A percentile compares a stretch with the other conserved stretches of the same genome.
Conservation (phyloP, 331 rosid species). For the Dryas integrifolia region DNA sequence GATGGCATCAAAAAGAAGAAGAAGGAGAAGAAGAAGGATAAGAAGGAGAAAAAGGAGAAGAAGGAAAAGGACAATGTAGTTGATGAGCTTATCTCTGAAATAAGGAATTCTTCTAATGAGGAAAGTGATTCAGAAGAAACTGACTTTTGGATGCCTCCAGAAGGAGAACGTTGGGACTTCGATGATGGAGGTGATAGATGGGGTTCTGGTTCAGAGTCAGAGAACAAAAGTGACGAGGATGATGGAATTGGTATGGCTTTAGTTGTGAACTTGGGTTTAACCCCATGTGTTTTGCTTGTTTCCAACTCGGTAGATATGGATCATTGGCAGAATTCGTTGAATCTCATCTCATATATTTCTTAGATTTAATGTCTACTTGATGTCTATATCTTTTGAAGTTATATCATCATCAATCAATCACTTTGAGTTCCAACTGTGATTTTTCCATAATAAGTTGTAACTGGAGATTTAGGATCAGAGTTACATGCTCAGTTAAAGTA, state of each 20-base stretch:
- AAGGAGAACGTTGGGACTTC: slow-evolving; percentile 79
- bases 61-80: slow-evolving; percentile 31
- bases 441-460: not conserved
- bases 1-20: slow-evolving; percentile 10
- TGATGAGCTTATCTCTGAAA: slow-evolving; percentile 51
- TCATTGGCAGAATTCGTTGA: too few relatives aligned
- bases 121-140: slow-evolving; percentile 54
- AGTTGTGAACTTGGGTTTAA: slow-evolving; percentile 1
- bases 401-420: not conserved
- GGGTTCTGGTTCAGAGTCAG: slow-evolving; percentile 66
- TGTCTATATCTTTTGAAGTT: not conserved
- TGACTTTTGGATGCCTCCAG: slow-evolving; percentile 84
- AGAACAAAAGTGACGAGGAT: slow-evolving; percentile 45
- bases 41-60: slow-evolving; percentile 22
- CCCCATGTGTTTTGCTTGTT: not conserved
- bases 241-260: slow-evolving; percentile 45
- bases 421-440: not conserved
- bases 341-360: too few relatives aligned
- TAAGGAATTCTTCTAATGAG: slow-evolving; percentile 38
- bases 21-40: slow-evolving; percentile 34
- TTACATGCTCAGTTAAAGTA: not conserved
- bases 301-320: not conserved
- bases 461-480: not conserved
- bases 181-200: slow-evolving; percentile 82
- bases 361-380: not conserved